Base-by-base conservation (phyloP, 164 flowering plant genomes). In the Berberis vulgaris region DNA sequence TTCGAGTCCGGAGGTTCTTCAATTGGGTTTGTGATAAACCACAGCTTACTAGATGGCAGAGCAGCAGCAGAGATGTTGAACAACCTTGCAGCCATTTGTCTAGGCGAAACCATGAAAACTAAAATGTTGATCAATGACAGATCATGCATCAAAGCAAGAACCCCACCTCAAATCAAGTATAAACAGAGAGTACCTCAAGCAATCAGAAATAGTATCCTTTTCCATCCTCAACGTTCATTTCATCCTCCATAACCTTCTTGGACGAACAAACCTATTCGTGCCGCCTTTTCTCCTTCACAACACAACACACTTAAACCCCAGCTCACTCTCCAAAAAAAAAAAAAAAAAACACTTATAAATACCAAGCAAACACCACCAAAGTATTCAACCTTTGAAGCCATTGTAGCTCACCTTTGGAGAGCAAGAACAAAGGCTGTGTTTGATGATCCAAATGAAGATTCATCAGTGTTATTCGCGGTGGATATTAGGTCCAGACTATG, bases 31-130 rank as follows among this genome's bases (percentile, higher is more conserved):
- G 65, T 71, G 49, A 68, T 73, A 59, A 79, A 79, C 67, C 81
- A 81, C 70, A 71, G 69, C 43, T 61, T 79, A 60, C 74, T 81
- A 41, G 82, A 81, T 70, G 85, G 85, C 5, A 77, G 65, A 71
- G 71, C 81, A 60, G 81, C 85, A 0, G 65, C 67, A 59, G 79
- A 81, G 54, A 77, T 81, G 79, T 71, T 79, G 41, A 62, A 71
- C 3, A 73, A 73, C 52, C 81, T 79, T 54, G 85, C 78, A 43
- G 72, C 81, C 41, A 63, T 77, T 11, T 79, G 77, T 70, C 72
- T 79, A 62, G 81, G 81, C 4, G 77, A 77, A 72, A 69, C 69
- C 63, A 71, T 77, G 42, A 69, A 64, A 54, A 57, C 68, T 58
- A 59, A 52, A 39, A 10, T 60, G 6, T 41, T 79, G 49, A 10